These are phyloP conservation scores for Neurospora sp. DNA, from an alignment of 495 filamentous ascomycete genomes.

Conservation along the genomic window DNA sequence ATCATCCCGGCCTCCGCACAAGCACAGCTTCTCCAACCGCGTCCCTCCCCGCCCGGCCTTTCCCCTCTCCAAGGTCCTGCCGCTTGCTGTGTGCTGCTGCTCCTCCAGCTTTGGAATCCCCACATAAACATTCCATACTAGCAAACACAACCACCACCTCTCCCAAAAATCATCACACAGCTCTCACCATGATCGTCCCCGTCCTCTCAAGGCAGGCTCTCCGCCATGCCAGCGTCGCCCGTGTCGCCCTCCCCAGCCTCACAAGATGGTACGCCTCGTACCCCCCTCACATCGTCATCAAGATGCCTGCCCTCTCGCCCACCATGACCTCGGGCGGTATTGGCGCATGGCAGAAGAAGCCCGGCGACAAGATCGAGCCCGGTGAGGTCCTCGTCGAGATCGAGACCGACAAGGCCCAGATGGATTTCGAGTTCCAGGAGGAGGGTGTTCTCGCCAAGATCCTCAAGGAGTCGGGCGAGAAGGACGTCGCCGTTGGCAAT, in stretches of 20 bases:
- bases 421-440: constrained; percentile 99
- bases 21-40: background rate
- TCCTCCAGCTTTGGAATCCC: background rate
- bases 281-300: constrained; percentile 87
- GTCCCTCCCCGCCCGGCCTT: background rate
- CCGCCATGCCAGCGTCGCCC: constrained; percentile 31
- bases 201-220: constrained; percentile 45
- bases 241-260: constrained; percentile 35
- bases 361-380: constrained; percentile 75
- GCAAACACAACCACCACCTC: background rate
- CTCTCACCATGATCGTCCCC: constrained; percentile 42
- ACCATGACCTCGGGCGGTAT: constrained; percentile 98
- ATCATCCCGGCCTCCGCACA: background rate
- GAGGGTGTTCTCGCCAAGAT: constrained; percentile 95
- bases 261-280: constrained; percentile 58
- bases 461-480: constrained; percentile 84
- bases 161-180: background rate
- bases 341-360: constrained; percentile 95
- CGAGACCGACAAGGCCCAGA: constrained; percentile 99
- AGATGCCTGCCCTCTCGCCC: constrained; percentile 95
- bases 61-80: background rate
- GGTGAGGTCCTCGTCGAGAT: constrained; percentile 99
- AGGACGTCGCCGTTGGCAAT: constrained; percentile 90
- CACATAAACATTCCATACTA: constrained; percentile 1
- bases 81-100: background rate